Percentiles rank a stretch among this genome's conserved stretches.
phyloP scores from a whole-genome alignment of 2,329 filamentous ascomycete genomes.

The Macrophomina tecta region DNA sequence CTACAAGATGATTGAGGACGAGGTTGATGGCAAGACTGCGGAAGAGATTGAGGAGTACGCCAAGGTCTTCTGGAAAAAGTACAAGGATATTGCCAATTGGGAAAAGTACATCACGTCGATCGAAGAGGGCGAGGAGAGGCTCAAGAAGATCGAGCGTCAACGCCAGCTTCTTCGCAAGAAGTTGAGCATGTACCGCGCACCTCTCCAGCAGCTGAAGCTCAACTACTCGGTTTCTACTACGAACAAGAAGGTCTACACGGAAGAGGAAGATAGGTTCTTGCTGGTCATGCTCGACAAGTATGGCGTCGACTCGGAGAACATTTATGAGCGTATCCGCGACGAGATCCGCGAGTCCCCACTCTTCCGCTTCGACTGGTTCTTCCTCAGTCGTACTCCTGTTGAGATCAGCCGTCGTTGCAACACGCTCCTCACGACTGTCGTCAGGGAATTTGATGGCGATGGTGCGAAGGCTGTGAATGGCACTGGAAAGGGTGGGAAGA shows the following conservation, averaged over 20 bases:
- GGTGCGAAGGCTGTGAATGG: constrained; percentile 60
- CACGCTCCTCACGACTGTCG: constrained; percentile 90
- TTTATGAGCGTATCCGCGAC: constrained; percentile 95
- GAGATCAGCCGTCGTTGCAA: constrained; percentile 93
- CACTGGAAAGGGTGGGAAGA: constrained; percentile 75
- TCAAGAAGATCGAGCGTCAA: constrained; percentile 87
- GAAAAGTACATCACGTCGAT: constrained; percentile 87
- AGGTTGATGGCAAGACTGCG: constrained; percentile 88
- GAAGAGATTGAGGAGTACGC: constrained; percentile 90
- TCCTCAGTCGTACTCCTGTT: constrained; percentile 89
- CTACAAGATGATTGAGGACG: constrained; percentile 82
- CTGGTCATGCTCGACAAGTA: constrained; percentile 91
- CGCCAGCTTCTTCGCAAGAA: constrained; percentile 93
- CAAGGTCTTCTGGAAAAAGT: constrained; percentile 95
- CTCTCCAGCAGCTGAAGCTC: constrained; percentile 95
- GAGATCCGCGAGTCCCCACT: constrained; percentile 93
- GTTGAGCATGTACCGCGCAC: constrained; percentile 95
- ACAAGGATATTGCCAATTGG: constrained; percentile 88
- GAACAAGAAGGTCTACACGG: constrained; percentile 99
- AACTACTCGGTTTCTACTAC: constrained; percentile 99
- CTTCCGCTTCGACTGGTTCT: constrained; percentile 99
- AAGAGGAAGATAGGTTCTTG: constrained; percentile 95
- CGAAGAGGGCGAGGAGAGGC: constrained; percentile 89
- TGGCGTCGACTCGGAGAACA: constrained; percentile 85
- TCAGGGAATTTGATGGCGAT: constrained; percentile 83